These are phyloP conservation scores for Saccharomycopsis crataegensis DNA, from an alignment of 1,139 yeast species.

Conservation along the genomic window DNA sequence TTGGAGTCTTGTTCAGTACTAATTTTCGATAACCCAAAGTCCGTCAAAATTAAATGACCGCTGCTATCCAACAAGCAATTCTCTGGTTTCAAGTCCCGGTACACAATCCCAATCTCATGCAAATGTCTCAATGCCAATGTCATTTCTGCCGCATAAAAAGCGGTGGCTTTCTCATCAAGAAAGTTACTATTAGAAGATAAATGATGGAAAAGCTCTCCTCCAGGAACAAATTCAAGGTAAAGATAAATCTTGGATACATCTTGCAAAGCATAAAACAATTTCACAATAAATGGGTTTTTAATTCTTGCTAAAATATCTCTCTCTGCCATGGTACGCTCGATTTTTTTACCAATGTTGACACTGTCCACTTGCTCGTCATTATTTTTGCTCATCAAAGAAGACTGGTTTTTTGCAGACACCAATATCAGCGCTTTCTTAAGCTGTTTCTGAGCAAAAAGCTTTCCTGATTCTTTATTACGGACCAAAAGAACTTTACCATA, in stretches of 20 bases:
- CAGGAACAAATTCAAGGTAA: conserved; percentile 80
- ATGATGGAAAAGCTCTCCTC: conserved; percentile 89
- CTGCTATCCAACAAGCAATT: conserved; percentile 74
- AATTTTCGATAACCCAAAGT: conserved; percentile 58
- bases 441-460: conserved; percentile 83
- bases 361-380: conserved; percentile 25
- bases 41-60: conserved; percentile 83
- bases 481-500: conserved; percentile 86
- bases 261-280: conserved; percentile 83
- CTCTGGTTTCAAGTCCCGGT: conserved; percentile 90
- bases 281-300: conserved; percentile 83
- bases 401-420: conserved; percentile 34
- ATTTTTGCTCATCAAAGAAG: conserved; percentile 18
- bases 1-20: conserved; percentile 25
- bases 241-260: conserved; percentile 74
- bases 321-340: conserved; percentile 66
- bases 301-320: conserved; percentile 61
- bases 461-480: conserved; percentile 55
- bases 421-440: conserved; percentile 70
- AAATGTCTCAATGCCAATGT: conserved; percentile 74
- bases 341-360: conserved; percentile 26
- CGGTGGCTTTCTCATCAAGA: conserved; percentile 60
- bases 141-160: conserved; percentile 83
- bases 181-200: conserved; percentile 42
- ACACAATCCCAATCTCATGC: conserved; percentile 78